Evolutionary conservation across 495 filamentous ascomycete genomes (phyloP).

Genomic region (Umbilicaria muhlenbergii): DNA sequence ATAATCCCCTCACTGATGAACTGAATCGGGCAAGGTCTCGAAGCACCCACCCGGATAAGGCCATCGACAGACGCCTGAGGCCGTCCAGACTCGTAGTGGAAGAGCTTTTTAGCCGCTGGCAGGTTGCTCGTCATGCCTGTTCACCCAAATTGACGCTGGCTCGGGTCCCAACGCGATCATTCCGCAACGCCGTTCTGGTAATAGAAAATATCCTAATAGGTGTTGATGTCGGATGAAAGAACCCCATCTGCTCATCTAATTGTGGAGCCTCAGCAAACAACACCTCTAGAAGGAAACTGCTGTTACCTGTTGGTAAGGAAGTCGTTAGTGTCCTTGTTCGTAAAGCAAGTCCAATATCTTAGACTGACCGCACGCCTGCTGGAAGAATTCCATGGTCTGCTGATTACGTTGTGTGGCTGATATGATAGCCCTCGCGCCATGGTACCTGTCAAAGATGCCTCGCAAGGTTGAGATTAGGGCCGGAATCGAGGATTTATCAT

Average conservation of each 20-base stretch:
- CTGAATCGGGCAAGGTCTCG: too few species aligned
- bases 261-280: constrained; percentile 28
- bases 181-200: not conserved
- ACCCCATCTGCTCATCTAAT: constrained; percentile 34
- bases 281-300: constrained; percentile 24
- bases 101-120: too few species aligned
- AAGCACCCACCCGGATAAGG: too few species aligned
- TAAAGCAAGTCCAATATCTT: not conserved
- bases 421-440: constrained; percentile 34
- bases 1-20: too few species aligned
- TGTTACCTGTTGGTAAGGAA: not conserved
- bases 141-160: too few species aligned
- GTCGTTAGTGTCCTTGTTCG: not conserved
- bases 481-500: constrained; percentile 43
- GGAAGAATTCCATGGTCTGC: constrained; percentile 43
- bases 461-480: constrained; percentile 38
- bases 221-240: constrained; percentile 38
- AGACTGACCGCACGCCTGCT: constrained; percentile 39
- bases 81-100: too few species aligned
- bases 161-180: too few species aligned
- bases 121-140: too few species aligned
- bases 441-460: constrained; percentile 36
- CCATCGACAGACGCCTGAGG: too few species aligned
- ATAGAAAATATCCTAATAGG: constrained; percentile 29
- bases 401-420: constrained; percentile 47